Evolutionary conservation across 805 yeast species (phyloP).

Genomic region (Candida verbasci): DNA sequence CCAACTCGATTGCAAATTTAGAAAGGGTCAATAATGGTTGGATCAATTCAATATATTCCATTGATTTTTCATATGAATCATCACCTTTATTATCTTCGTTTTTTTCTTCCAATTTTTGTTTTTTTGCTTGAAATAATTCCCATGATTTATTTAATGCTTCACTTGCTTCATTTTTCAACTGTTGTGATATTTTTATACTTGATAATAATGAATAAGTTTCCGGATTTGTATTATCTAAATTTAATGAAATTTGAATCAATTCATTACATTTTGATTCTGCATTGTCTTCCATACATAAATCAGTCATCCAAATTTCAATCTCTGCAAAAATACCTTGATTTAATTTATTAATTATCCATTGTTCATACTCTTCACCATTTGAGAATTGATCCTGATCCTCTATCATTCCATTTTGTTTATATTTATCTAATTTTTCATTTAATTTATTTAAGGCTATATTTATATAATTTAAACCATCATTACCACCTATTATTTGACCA

Average conservation of each 20-base stretch:
- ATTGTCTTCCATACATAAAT: slow-evolving; percentile 86
- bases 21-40: slow-evolving; percentile 72
- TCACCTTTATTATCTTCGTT: slow-evolving; percentile 9
- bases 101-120: slow-evolving; percentile 40
- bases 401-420: slow-evolving; percentile 19
- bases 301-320: slow-evolving; percentile 97
- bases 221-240: slow-evolving; percentile 58
- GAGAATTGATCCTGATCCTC: slow-evolving; percentile 25
- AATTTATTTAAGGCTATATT: slow-evolving; percentile 59
- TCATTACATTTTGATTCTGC: slow-evolving; percentile 81
- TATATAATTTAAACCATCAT: slow-evolving; percentile 60
- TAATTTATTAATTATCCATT: slow-evolving; percentile 44
- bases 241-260: slow-evolving; percentile 60
- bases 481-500: slow-evolving; percentile 88
- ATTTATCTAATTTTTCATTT: slow-evolving; percentile 23
- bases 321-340: slow-evolving; percentile 77
- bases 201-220: slow-evolving; percentile 82
- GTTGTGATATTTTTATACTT: slow-evolving; percentile 87
- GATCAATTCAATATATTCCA: slow-evolving; percentile 60
- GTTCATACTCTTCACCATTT: slow-evolving; percentile 20
- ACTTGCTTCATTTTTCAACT: slow-evolving; percentile 65
- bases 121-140: slow-evolving; percentile 57
- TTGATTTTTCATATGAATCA: slow-evolving; percentile 39
- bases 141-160: slow-evolving; percentile 67
- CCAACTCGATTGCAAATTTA: slow-evolving; percentile 75